These are phyloP conservation scores for Pseudocercospora musae DNA, from an alignment of 2,329 filamentous ascomycete genomes.

Conservation along the genomic window DNA sequence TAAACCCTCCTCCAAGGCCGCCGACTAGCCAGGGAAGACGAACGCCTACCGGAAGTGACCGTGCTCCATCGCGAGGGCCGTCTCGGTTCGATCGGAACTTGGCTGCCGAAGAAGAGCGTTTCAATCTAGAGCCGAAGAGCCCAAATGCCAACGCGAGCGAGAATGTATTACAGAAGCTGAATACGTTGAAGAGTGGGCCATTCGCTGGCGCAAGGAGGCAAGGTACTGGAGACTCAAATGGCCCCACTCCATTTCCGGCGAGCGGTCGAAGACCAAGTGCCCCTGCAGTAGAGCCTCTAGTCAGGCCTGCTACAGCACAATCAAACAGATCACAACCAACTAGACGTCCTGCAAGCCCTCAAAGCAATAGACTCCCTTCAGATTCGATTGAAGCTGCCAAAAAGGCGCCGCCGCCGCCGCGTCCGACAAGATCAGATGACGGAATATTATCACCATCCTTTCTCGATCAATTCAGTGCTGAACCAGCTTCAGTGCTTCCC, in stretches of 20 bases:
- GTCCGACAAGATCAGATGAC: constrained; percentile 33
- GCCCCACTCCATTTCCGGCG: background rate
- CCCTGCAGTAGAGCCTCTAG: constrained; percentile 3
- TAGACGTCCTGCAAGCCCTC: constrained; percentile 8
- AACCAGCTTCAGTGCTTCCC: constrained; percentile 23
- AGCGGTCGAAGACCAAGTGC: constrained; percentile 20
- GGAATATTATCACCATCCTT: constrained; percentile 29
- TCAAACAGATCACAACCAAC: constrained; percentile 12
- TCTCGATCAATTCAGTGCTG: constrained; percentile 28
- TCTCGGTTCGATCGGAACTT: constrained; percentile 23
- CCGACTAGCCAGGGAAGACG: constrained; percentile 26
- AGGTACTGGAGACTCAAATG: constrained; percentile 17
- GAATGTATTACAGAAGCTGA: constrained; percentile 55
- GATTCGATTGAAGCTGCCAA: constrained; percentile 12
- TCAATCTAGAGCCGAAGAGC: constrained; percentile 40
- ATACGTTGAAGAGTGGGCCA: constrained; percentile 60
- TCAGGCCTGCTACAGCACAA: constrained; percentile 12
- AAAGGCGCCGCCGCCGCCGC: constrained; percentile 28
- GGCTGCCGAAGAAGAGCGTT: constrained; percentile 15
- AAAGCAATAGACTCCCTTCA: background rate
- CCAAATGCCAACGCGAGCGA: constrained; percentile 39
- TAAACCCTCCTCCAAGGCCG: constrained; percentile 23
- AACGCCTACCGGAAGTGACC: constrained; percentile 26
- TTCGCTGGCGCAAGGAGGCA: constrained; percentile 47
- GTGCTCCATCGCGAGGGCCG: constrained; percentile 26